Evolutionary conservation across 2,329 filamentous ascomycete species (phyloP).

Genomic region (Neurospora sp.): DNA sequence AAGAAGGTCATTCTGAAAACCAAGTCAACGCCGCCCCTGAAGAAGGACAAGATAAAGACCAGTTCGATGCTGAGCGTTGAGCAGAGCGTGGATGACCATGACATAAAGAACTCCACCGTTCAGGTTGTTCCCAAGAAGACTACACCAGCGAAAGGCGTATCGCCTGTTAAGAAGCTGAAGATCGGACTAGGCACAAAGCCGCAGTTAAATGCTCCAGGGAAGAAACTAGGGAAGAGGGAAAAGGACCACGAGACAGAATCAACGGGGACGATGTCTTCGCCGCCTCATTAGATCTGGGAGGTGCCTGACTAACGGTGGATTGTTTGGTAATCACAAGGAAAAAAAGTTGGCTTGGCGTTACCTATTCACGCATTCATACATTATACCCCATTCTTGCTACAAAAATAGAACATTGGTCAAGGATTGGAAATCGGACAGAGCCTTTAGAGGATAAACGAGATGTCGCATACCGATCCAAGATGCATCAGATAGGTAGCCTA

Average conservation of each 20-base stretch:
- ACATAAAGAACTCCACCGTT: slow-evolving; percentile 27
- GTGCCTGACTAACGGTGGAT: not conserved
- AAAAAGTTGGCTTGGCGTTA: not conserved
- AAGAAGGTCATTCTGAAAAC: slow-evolving; percentile 50
- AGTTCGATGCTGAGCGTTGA: slow-evolving; percentile 41
- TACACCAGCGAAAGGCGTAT: slow-evolving; percentile 27
- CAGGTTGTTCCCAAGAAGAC: slow-evolving; percentile 34
- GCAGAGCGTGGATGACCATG: slow-evolving; percentile 31
- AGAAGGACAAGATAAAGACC: slow-evolving; percentile 48
- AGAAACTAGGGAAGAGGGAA: slow-evolving; percentile 39
- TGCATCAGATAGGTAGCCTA: not conserved
- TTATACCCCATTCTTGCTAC: not conserved
- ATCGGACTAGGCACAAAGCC: slow-evolving; percentile 32
- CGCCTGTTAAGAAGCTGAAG: slow-evolving; percentile 37
- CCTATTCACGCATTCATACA: not conserved
- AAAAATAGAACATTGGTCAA: not conserved
- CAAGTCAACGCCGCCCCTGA: slow-evolving; percentile 28
- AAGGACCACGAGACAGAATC: slow-evolving; percentile 46
- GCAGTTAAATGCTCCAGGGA: slow-evolving; percentile 35
- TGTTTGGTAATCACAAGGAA: not conserved
- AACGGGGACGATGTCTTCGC: slow-evolving; percentile 46
- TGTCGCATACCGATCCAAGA: not conserved
- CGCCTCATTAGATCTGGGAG: slow-evolving; percentile 24
- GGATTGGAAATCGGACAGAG: not conserved
- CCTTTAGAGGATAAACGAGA: not conserved